Evolutionary conservation across 345 rosid genomes (phyloP), one percentile per base, ranked within the genome.

Genomic region (Hirschfeldia incana): DNA sequence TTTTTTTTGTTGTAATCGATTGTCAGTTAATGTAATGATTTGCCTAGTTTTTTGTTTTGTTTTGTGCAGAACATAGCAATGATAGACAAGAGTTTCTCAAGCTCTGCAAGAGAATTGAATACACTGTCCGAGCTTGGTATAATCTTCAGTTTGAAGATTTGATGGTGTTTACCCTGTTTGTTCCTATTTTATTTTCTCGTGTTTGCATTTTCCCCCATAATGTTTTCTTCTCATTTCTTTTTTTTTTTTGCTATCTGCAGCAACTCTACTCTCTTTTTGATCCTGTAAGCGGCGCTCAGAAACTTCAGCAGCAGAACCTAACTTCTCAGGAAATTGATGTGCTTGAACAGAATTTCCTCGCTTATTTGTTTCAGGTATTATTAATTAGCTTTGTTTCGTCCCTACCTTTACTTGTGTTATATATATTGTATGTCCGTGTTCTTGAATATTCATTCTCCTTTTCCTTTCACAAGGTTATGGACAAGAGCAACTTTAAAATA

Each of bases 91-190:
- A 92, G 86, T 94, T 92, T 84, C 80, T 91, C 29, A 94, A 90
- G 90, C 87, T 94, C 69, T 91, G 97, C 82, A 92, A 91, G 90
- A 86, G 97, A 84, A 89, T 89, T 26, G 97, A 94, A 83, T 94
- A 92, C 87, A 92, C 97, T 11, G 88, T 94, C 74, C 91, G 97
- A 79, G 98, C 98, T 62, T 94, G 98, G 98, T 94, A 91, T 83
- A 87, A 87, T 80, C 87, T 94, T 61, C 98, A 91, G 73, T 94
- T 94, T 79, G 97, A 94, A 83, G 97, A 94, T 84, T 82, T 94
- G 84, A 91, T 94, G 98, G 98, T 94, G 79, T 6, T 67, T 26
- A 3, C 77, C 51, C 73, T 8, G 8, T 39, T 13, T 8, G 8
- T 39, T 13, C 55, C 42, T 65, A 3, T 33, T 51, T 6, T 12